phyloP scores from a whole-genome alignment of 192 early-diverging fungal species.

The Fimicolochytrium jonesii region DNA sequence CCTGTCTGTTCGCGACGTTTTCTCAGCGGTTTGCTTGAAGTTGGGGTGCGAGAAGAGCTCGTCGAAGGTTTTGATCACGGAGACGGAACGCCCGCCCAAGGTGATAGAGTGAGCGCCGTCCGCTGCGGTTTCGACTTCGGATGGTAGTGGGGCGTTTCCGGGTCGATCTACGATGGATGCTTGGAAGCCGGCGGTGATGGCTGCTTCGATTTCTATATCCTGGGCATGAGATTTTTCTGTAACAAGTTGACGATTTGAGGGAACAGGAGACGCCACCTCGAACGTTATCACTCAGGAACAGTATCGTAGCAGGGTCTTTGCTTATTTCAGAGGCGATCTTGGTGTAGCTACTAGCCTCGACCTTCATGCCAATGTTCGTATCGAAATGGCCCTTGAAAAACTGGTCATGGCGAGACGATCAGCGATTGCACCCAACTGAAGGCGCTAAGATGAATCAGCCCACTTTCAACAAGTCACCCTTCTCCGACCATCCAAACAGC shows the following conservation, averaged over 20 bases:
- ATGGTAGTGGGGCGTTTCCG: slow-evolving; percentile 63
- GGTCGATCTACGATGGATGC: slow-evolving; percentile 67
- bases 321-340: slow-evolving; percentile 71
- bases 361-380: slow-evolving; percentile 82
- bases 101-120: not conserved
- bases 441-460: not conserved
- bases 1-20: not conserved
- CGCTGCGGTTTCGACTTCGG: not conserved
- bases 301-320: slow-evolving; percentile 38
- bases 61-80: slow-evolving; percentile 27
- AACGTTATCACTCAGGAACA: slow-evolving; percentile 94
- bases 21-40: not conserved
- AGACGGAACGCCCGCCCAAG: not conserved
- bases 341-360: slow-evolving; percentile 62
- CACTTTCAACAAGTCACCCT: slow-evolving; percentile 71
- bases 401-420: slow-evolving; percentile 20
- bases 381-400: slow-evolving; percentile 88
- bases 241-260: too few species aligned
- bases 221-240: too few species aligned
- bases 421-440: not conserved
- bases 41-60: slow-evolving; percentile 18
- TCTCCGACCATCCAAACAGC: slow-evolving; percentile 76
- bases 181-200: slow-evolving; percentile 65
- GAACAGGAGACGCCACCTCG: too few species aligned
- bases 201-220: slow-evolving; percentile 69